Base-by-base conservation (phyloP, 1,284 basidiomycete genomes). In the Trichosporon ovoides region DNA sequence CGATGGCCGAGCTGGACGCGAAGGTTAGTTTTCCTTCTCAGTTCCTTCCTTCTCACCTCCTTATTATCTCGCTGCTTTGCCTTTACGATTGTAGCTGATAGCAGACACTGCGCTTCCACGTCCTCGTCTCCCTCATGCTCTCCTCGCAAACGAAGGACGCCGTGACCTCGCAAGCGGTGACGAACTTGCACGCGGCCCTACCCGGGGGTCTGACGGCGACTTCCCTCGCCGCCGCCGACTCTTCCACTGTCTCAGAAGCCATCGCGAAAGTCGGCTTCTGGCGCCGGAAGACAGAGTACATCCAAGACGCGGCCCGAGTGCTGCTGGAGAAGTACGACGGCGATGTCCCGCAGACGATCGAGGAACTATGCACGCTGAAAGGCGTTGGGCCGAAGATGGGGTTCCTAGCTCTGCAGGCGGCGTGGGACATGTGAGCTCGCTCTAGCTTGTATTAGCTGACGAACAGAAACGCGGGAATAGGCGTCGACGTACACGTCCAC, bases 301-400 rank as follows among this genome's bases (percentile, higher is more conserved):
- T 94, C 60, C 88, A 86, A 67, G 82, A 85, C 65, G 82, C 89
- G 0, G 87, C 91, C 0, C 78, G 82, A 56, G 79, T 90, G n/a
- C 79, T 82, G 14, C 87, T 90, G 58, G 82, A 83, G 55, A 84
- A 53, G n/a, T 66, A 60, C 22, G 54, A 59, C 43, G 75, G 85
- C 1, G 91, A 95, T 64, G 86, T 95, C 0, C 91, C 92, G 0
- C 86, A 88, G 71, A 92, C 89, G 0, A 84, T 87, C 2, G 89
- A 93, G 51, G 89, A 90, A 53, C 79, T 96, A 10, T 89, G 89
- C 63, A 85, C 86, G 16, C 77, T 96, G 10, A 85, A 85, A 4
- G 92, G 92, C 0, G 91, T 95, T 0, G 92, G 93, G 0, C 91
- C 91, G 0, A 96, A 96, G 76, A 93, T 96, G 90, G 90, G 89